Evolutionary conservation across 2,329 filamentous ascomycete genomes (phyloP), one percentile per base, ranked within the genome.

Genomic region (Fusarium concolor): DNA sequence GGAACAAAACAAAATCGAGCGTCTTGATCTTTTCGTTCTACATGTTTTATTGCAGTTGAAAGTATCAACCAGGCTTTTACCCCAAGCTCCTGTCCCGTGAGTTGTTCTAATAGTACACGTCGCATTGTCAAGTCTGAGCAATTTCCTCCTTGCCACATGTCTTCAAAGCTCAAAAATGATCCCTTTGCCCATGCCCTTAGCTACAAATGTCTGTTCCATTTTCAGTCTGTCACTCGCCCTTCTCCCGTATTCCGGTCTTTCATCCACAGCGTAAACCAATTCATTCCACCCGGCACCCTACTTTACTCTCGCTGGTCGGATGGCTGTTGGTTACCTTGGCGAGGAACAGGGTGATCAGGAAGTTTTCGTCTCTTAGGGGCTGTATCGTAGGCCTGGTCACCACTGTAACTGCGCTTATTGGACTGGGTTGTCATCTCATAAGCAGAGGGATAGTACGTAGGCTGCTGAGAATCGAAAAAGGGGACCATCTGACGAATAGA

Each of bases 401-500:
- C 45, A 4, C 37, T 43, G 11, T 45, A 28, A 29, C 22, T 41
- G n/a, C 62, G 62, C 51, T 66, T 67, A 35, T 35, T 24, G 22
- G 18, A 29, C 9, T 17, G 49, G 15, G 17, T 15, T 18, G 37
- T 29, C 11, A n/a, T n/a, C 14, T 55, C 46, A n/a, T n/a, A 18
- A 11, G 17, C 17, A 2, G 20, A 18, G 9, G 51, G 7, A 6
- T 31, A 18, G 31, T 41, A 17, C 1, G 3, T 20, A 33, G 38
- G 33, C 24, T 29, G 49, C 3, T 20, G 29, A n/a, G 39, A 44
- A 28, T 38, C 50, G 7, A 51, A 28, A 10, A 50, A 55, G 12
- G 56, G 56, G 35, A 70, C 55, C 53, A 69, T 56, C 28, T 70
- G 56, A 7, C 52, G 66, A 22, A 68, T 67, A 2, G 66, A 50